Conservation (phyloP, 768 basidiomycete species). For the Saitozyma sp. region DNA sequence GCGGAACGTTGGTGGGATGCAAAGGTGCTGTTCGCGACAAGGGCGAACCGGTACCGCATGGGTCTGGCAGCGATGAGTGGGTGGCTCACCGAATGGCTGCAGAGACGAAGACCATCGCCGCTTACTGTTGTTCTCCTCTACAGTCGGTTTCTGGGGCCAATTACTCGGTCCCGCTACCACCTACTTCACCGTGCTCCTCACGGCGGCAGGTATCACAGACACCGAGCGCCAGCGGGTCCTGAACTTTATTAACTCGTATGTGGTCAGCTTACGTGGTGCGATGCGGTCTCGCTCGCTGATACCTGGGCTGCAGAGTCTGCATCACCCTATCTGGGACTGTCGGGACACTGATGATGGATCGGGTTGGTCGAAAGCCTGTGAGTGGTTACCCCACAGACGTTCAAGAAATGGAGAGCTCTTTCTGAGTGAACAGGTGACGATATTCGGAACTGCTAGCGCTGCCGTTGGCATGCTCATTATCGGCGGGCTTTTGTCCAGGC, state of each 20-base stretch:
- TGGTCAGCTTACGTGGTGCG: no score
- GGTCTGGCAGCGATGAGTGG: conserved; percentile 58
- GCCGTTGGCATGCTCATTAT: conserved; percentile 58
- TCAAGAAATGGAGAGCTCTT: no score
- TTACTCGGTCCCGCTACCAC: conserved; percentile 59
- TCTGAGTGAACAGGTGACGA: no score
- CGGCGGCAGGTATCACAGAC: conserved; percentile 51
- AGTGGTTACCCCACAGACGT: no score
- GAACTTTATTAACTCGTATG: conserved; percentile 57
- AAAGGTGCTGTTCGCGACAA: conserved; percentile 58
- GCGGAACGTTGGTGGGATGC: conserved; percentile 61
- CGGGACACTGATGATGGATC: no score
- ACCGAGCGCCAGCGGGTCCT: conserved; percentile 53
- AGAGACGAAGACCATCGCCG: no score
- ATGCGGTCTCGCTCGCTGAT: no score
- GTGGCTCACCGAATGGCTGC: no score
- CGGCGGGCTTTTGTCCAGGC: conserved; percentile 58
- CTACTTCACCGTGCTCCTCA: conserved; percentile 43
- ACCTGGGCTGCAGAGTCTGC: no score
- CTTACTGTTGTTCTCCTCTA: no score
- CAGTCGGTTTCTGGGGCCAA: conserved; percentile 56
- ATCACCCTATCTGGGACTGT: no score
- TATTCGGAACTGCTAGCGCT: conserved; percentile 51
- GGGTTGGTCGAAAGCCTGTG: no score
- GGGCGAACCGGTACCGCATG: conserved; percentile 58